Evolutionary conservation across 768 basidiomycete species (phyloP), one percentile per base, ranked within the genome.

Genomic region (Xanthoconium purpureum): DNA sequence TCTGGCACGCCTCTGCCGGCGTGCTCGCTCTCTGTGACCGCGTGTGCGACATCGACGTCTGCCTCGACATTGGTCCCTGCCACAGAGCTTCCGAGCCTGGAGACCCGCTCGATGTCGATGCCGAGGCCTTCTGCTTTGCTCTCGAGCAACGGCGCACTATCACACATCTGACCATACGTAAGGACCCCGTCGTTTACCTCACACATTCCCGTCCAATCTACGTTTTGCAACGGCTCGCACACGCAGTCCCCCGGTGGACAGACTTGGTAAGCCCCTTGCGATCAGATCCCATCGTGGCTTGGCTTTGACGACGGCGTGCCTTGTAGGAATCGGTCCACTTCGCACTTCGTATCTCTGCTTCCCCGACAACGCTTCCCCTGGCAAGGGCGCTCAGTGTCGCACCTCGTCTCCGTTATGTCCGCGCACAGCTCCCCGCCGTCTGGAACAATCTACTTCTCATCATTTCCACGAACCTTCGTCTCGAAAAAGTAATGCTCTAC

Each of bases 371-470:
- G 4, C 55, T 68, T 7, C 56, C 63, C 13, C 77, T 64, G 57
- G 72, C 74, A 18, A 56, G 62, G 3, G 76, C 81, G 18, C 67
- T 75, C 11, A 72, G 76, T 0, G 74, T 70, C 1, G 71, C 76
- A 6, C 77, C 78, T 20, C 61, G 70, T 12, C 72, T 88, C 6
- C 79, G 75, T 59, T 76, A 73, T 3, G 74, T 87, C 50, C 71
- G 75, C 54, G 81, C 85, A 0, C 75, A 79, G 44, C 71, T 85
- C 7, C 85, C 85, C 2, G 75, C 78, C 5, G 71, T 84, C 0
- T 87, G 85, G 85, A 84, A 81, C 67, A 72, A 76, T 43, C 62
- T 79, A 14, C 75, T 85, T 54, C 76, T 83, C 55, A 61, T 76
- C 42, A 73, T 85, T 38, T 74, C 80, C 39, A 51, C 64, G 8